Evolutionary conservation across 1,139 yeast genomes (phyloP).

Genomic region (Candida mesenterica): DNA sequence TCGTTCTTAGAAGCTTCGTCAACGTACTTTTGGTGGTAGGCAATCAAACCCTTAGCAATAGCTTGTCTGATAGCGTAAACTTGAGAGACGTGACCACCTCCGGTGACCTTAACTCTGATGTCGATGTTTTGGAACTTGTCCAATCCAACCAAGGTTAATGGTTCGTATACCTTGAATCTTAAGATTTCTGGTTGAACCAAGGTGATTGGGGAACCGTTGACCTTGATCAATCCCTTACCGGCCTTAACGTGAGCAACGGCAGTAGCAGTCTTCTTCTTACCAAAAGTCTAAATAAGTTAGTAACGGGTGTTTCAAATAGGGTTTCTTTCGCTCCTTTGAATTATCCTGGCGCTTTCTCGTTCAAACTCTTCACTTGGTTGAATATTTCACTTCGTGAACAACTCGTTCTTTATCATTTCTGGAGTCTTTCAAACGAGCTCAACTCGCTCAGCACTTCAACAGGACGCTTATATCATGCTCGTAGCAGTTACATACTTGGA

Average conservation of each 20-base stretch:
- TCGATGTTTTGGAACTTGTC: slow-evolving; percentile 98
- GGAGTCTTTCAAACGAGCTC: no score
- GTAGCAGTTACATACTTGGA: slow-evolving; percentile 56
- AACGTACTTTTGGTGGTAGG: slow-evolving; percentile 98
- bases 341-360: background rate
- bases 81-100: slow-evolving; percentile 99
- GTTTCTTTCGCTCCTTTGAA: no score
- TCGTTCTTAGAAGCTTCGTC: slow-evolving; percentile 99
- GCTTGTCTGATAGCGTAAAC: slow-evolving; percentile 99
- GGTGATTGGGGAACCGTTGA: slow-evolving; percentile 98
- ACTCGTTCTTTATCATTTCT: slow-evolving; percentile 3
- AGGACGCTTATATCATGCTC: no score
- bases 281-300: slow-evolving; percentile 78
- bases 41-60: slow-evolving; percentile 98
- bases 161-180: slow-evolving; percentile 99
- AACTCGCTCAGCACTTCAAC: no score
- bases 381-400: background rate
- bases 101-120: slow-evolving; percentile 98
- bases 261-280: slow-evolving; percentile 99
- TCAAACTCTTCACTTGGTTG: slow-evolving; percentile 1
- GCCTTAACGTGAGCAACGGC: slow-evolving; percentile 99
- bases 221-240: slow-evolving; percentile 99
- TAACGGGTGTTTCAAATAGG: no score
- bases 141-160: slow-evolving; percentile 95
- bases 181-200: slow-evolving; percentile 98